Percentiles rank a stretch among this genome's conserved stretches.
These are phyloP conservation scores for Aspergillus campestris DNA, from an alignment of 495 filamentous ascomycete species.

Conservation along the genomic window DNA sequence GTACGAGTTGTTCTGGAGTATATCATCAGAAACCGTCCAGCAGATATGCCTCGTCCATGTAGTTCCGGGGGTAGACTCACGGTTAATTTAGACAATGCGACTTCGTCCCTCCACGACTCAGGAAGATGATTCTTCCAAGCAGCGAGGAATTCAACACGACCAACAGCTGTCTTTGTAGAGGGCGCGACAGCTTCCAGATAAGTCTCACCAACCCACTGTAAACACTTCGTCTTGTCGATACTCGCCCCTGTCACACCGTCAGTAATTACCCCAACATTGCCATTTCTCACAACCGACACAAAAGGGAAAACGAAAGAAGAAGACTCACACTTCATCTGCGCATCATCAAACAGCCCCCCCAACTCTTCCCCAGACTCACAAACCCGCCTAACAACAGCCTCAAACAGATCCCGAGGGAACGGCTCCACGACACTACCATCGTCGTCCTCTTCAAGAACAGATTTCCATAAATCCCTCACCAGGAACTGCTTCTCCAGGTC, in stretches of 20 bases:
- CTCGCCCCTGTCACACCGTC: slow-evolving; percentile 29
- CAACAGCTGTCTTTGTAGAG: slow-evolving; percentile 21
- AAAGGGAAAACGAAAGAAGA: neutral
- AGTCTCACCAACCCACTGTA: slow-evolving; percentile 43
- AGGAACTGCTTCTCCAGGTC: slow-evolving; percentile 41
- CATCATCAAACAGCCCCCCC: slow-evolving; percentile 5
- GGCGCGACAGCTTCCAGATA: slow-evolving; percentile 43
- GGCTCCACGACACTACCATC: slow-evolving; percentile 28
- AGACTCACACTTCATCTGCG: slow-evolving; percentile 34
- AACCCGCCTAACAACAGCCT: slow-evolving; percentile 35
- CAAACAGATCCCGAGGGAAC: slow-evolving; percentile 33
- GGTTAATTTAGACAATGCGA: slow-evolving; percentile 36
- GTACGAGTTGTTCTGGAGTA: slow-evolving; percentile 25
- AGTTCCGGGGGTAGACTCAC: slow-evolving; percentile 21
- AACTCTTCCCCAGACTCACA: slow-evolving; percentile 20
- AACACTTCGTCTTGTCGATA: slow-evolving; percentile 36
- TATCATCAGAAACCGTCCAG: no score
- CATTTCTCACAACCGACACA: neutral
- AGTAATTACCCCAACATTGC: slow-evolving; percentile 3
- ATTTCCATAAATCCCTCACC: slow-evolving; percentile 38
- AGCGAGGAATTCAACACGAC: slow-evolving; percentile 41
- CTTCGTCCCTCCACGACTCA: slow-evolving; percentile 48
- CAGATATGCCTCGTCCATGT: no score
- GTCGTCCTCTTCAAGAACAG: slow-evolving; percentile 38
- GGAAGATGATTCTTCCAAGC: slow-evolving; percentile 51